A percentile compares a stretch with the other conserved stretches of the same genome.
Evolutionary conservation across 1,284 basidiomycete species (phyloP).

Genomic region (Ganoderma multipileum): DNA sequence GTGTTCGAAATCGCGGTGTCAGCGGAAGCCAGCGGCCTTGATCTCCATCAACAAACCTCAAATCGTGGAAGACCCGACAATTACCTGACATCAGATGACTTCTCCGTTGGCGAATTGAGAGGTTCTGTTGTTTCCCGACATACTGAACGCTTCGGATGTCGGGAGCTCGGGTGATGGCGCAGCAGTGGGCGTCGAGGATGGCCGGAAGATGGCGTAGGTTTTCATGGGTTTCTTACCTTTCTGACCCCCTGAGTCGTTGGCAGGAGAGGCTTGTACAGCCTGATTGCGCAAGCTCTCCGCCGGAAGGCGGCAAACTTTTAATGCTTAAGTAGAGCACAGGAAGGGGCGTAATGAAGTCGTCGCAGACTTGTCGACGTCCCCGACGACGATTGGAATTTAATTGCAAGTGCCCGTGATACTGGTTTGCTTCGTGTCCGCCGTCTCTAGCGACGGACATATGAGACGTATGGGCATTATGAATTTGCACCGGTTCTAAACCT

Average conservation of each 20-base stretch:
- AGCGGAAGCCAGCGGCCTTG: background rate
- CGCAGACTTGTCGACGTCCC: background rate
- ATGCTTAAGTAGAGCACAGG: background rate
- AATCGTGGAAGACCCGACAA: background rate
- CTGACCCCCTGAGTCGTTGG: background rate
- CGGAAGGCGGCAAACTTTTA: background rate
- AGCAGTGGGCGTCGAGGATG: background rate
- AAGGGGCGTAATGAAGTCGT: background rate
- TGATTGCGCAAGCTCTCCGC: background rate
- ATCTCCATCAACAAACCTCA: background rate
- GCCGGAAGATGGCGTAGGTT: background rate
- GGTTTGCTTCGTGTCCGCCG: background rate
- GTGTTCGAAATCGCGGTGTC: background rate
- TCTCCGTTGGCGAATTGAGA: background rate
- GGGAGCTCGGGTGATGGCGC: background rate
- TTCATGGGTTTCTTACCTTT: background rate
- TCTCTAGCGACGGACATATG: background rate
- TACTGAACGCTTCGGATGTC: background rate
- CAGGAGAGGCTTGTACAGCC: background rate
- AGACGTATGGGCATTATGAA: background rate
- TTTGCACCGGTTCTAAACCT: background rate
- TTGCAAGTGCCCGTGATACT: background rate
- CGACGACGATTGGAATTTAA: background rate
- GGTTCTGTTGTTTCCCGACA: background rate
- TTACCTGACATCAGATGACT: background rate